Percentiles rank a stretch among this genome's conserved stretches.
These are phyloP conservation scores for Entomortierella parvispora DNA, from an alignment of 192 early-diverging fungal species.

Conservation along the genomic window DNA sequence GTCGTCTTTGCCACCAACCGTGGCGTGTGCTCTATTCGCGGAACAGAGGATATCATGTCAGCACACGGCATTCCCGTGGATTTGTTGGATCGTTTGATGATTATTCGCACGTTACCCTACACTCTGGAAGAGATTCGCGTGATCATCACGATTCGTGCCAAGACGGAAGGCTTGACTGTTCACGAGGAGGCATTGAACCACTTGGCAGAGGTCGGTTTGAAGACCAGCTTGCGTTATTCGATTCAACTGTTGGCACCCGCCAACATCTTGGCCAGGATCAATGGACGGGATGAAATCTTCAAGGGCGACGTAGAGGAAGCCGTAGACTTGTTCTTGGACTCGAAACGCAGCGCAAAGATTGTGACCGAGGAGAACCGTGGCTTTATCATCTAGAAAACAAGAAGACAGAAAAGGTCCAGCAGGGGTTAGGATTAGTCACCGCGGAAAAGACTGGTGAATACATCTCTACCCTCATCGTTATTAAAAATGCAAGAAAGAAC, in stretches of 20 bases:
- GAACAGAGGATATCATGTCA: constrained; percentile 80
- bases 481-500: no score
- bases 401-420: no score
- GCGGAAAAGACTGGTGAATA: no score
- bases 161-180: constrained; percentile 86
- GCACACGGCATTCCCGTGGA: constrained; percentile 98
- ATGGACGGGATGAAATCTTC: constrained; percentile 83
- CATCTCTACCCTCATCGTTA: no score
- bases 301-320: constrained; percentile 91
- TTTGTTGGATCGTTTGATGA: constrained; percentile 94
- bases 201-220: constrained; percentile 86
- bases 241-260: constrained; percentile 96
- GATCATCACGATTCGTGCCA: constrained; percentile 94
- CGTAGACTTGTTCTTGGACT: constrained; percentile 87
- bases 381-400: constrained; percentile 28
- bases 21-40: constrained; percentile 84
- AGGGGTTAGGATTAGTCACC: no score
- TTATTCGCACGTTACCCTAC: constrained; percentile 96
- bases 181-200: constrained; percentile 80
- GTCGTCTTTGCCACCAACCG: constrained; percentile 99
- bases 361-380: constrained; percentile 61
- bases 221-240: constrained; percentile 92
- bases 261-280: constrained; percentile 85
- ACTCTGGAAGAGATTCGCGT: constrained; percentile 88
- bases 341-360: constrained; percentile 82